Evolutionary conservation across 202 grass and related monocot species (phyloP), one percentile per base, ranked within the genome.

Genomic region (Eragrostis tef): DNA sequence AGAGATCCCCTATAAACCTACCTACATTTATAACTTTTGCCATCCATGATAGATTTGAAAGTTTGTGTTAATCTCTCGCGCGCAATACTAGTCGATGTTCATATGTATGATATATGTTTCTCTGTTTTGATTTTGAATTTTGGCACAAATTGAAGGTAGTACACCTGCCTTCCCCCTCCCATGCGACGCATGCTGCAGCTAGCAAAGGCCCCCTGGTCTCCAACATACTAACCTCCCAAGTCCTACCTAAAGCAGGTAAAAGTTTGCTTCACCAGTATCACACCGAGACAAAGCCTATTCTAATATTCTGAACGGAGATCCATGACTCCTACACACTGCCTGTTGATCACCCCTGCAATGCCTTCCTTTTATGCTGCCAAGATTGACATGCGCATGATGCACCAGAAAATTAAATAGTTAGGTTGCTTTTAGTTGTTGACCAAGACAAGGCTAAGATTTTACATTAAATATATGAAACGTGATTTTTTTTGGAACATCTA

Each of bases 171-270:
- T 11, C 70, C 64, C 13, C 17, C 21, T 52, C 62, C 53, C 52
- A 63, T 58, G 59, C 67, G 46, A 77, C 76, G 74, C 57, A 64
- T 48, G 17, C 21, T 7, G 29, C 76, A 51, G 75, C n/a, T 49
- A 51, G 45, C 25, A 66, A 83, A 46, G 51, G 77, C 83, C 57
- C 79, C 73, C 83, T 88, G 71, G 73, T 88, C 84, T 91, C 89
- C 74, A 83, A 85, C 86, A 66, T 11, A 80, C 79, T 86, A 84
- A 70, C 79, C 69, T 86, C 81, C 86, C 60, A 64, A 68, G 50
- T 58, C 85, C 41, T 44, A 70, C 63, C 76, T 70, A 70, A 51
- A 75, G 51, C 78, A 77, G 22, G 24, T 79, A 66, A 73, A 56
- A 48, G 36, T 24, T 66, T 53, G 67, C 67, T 48, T 86, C 62